Evolutionary conservation across 1,284 basidiomycete species (phyloP).

Genomic region (Vanrija sp.): DNA sequence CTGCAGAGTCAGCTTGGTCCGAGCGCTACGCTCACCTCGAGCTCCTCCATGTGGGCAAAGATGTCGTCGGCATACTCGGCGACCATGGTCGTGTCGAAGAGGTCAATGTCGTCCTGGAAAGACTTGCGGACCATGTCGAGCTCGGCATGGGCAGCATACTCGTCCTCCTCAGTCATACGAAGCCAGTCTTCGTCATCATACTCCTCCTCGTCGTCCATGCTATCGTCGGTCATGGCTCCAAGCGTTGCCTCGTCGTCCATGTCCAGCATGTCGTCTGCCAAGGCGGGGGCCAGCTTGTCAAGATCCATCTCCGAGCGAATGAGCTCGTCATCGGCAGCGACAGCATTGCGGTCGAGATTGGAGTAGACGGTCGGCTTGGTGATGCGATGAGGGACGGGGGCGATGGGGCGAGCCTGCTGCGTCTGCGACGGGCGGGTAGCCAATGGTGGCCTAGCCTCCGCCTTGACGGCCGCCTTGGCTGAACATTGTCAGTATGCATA

Average conservation of each 20-base stretch:
- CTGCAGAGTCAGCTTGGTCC: slow-evolving; percentile 49
- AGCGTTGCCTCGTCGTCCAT: slow-evolving; percentile 12
- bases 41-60: slow-evolving; percentile 88
- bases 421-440: slow-evolving; percentile 19
- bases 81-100: slow-evolving; percentile 92
- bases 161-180: slow-evolving; percentile 54
- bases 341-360: slow-evolving; percentile 13
- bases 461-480: slow-evolving; percentile 23
- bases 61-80: slow-evolving; percentile 98
- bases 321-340: slow-evolving; percentile 13
- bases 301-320: slow-evolving; percentile 36
- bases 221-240: slow-evolving; percentile 14
- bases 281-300: slow-evolving; percentile 18
- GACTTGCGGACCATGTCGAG: slow-evolving; percentile 43
- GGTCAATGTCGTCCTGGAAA: slow-evolving; percentile 70
- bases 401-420: slow-evolving; percentile 31
- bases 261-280: slow-evolving; percentile 19
- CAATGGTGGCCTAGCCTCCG: slow-evolving; percentile 36
- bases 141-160: slow-evolving; percentile 30
- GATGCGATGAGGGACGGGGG: slow-evolving; percentile 33
- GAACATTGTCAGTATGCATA: slow-evolving; percentile 1
- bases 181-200: slow-evolving; percentile 62
- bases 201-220: slow-evolving; percentile 46
- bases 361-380: slow-evolving; percentile 22
- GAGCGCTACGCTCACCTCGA: slow-evolving; percentile 62